Percentiles rank a stretch among this genome's conserved stretches.
phyloP scores from a whole-genome alignment of 2,329 filamentous ascomycete genomes.

The Seiridium unicorne region DNA sequence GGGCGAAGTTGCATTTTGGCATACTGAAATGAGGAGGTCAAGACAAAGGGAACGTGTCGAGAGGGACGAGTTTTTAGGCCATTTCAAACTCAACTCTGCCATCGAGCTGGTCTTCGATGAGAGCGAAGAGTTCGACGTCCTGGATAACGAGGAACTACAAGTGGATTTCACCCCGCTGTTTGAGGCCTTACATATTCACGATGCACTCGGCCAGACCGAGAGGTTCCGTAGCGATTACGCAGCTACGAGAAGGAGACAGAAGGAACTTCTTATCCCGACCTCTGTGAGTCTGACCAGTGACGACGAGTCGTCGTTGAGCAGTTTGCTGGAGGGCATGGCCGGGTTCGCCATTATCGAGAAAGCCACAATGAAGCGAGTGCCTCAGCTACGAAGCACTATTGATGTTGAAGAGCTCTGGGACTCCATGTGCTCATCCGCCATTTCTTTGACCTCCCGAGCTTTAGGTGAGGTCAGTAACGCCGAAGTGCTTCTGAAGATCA shows the following conservation, averaged over 20 bases:
- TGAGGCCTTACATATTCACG: conserved; percentile 94
- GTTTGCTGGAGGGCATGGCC: conserved; percentile 86
- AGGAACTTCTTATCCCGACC: conserved; percentile 80
- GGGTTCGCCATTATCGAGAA: conserved; percentile 97
- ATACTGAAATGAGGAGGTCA: conserved; percentile 82
- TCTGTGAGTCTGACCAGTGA: conserved; percentile 77
- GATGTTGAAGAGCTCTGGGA: conserved; percentile 99
- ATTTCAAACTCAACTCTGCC: conserved; percentile 91
- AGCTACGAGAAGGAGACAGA: conserved; percentile 86
- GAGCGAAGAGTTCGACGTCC: conserved; percentile 89
- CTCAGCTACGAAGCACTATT: conserved; percentile 75
- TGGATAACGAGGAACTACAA: conserved; percentile 92
- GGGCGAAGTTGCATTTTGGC: conserved; percentile 94
- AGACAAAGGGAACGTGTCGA: conserved; percentile 83
- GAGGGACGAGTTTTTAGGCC: conserved; percentile 68
- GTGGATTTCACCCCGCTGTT: conserved; percentile 87
- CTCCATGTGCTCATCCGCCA: conserved; percentile 89
- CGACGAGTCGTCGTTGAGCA: conserved; percentile 83
- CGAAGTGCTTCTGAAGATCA: conserved; percentile 89
- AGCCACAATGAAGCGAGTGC: conserved; percentile 83
- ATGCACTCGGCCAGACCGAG: conserved; percentile 88
- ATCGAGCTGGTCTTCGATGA: conserved; percentile 96
- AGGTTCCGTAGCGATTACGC: conserved; percentile 90
- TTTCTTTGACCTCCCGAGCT: conserved; percentile 77
- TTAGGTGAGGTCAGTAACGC: conserved; percentile 81